These are phyloP conservation scores for Calophaca sinica DNA, from an alignment of 306 rosid genomes.

Conservation along the genomic window DNA sequence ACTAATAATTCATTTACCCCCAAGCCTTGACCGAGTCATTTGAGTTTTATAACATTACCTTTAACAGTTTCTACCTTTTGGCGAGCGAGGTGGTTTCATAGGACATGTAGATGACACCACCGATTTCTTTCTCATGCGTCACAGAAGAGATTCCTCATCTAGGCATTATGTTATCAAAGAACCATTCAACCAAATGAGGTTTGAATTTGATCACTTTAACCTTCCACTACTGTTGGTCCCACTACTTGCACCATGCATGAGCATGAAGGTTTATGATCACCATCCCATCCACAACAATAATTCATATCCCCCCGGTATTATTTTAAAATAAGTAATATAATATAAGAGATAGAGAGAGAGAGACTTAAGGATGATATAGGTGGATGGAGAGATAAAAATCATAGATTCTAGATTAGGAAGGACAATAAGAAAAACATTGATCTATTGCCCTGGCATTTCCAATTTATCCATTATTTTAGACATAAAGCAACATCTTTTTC, in stretches of 20 bases:
- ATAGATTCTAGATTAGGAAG: constrained; percentile 54
- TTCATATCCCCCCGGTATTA: constrained; percentile 21
- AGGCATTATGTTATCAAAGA: constrained; percentile 51
- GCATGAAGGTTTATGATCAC: constrained; percentile 27
- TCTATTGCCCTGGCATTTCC: constrained; percentile 57
- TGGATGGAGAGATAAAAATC: background rate
- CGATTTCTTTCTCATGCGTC: constrained; percentile 33
- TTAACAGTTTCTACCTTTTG: background rate
- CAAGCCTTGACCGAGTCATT: too few relatives aligned
- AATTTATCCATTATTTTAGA: constrained; percentile 50
- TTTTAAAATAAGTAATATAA: constrained; percentile 38
- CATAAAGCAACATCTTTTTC: constrained; percentile 51
- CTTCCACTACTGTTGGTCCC: constrained; percentile 54
- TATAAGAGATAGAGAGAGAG: constrained; percentile 51
- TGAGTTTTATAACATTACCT: too few relatives aligned
- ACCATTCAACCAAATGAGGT: constrained; percentile 49
- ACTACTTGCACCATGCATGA: constrained; percentile 50
- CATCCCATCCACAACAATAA: constrained; percentile 52
- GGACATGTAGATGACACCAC: constrained; percentile 38
- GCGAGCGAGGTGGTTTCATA: background rate
- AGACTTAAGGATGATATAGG: constrained; percentile 43
- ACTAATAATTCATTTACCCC: too few relatives aligned
- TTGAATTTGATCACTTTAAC: constrained; percentile 45
- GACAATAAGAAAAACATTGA: constrained; percentile 62
- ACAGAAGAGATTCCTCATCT: constrained; percentile 43